Base-by-base conservation (phyloP, 768 basidiomycete species). In the Lyophyllum atratum region DNA sequence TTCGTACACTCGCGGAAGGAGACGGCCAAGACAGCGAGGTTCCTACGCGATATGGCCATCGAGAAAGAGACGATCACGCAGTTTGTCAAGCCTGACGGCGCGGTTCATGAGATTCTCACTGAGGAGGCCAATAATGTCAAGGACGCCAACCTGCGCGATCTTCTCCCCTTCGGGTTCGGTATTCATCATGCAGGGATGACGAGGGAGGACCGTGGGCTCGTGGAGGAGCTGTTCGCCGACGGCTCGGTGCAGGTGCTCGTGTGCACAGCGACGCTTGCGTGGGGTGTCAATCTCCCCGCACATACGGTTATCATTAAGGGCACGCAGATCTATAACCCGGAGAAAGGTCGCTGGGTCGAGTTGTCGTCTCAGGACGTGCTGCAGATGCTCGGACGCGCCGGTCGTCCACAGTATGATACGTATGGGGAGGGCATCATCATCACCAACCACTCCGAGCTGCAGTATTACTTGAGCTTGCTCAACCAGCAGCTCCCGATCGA, bases 241-340 rank as follows among this genome's bases (percentile, higher is more conserved):
- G 93, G 95, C 0, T 87, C 92, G 22, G 80, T 99, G 28, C 95
- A 96, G 68, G 95, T 98, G 0, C 80, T 99, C 24, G 93, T 97
- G 43, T 97, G 93, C 70, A 99, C 97, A 0, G 97, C 97, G 4
- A 98, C 96, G 2, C 87, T 99, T 34, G 97, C 97, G 0, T 99
- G 97, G 97, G 97, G 96, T 77, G 96, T 99, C 74, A 99, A 99
- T 69, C 77, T 98, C 0, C 97, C 97, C 3, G 96, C 95, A 1
- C 97, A 98, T 62, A 90, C 93, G 8, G 96, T 98, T 74, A 94
- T 98, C 76, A 98, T 99, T 80, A 99, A 98, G 71, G 97, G 97
- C n/a, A 98, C 97, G 0, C 95, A 98, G 74, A 95, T 98, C 59
- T 99, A 98, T 75, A 98, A 97, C 71, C 97, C 97, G 0, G 95